phyloP scores from a whole-genome alignment of 1,284 basidiomycete genomes.

The Ustilago tritici region DNA sequence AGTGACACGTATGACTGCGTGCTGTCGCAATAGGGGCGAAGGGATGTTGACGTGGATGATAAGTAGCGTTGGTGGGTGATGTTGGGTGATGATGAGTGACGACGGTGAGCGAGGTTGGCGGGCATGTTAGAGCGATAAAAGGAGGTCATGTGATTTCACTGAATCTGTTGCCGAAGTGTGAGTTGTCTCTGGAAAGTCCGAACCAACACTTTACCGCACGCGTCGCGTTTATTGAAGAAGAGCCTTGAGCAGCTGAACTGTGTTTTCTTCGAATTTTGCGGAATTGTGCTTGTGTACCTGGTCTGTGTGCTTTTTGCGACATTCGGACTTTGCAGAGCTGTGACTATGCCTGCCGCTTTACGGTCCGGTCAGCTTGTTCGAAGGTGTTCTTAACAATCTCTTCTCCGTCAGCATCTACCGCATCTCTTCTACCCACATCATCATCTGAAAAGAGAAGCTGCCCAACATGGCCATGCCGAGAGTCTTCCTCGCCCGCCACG shows the following conservation, averaged over 20 bases:
- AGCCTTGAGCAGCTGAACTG: neutral
- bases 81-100: too few relatives aligned
- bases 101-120: too few relatives aligned
- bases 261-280: neutral
- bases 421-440: neutral
- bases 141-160: too few relatives aligned
- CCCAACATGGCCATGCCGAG: conserved; percentile 61
- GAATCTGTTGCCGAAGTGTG: neutral
- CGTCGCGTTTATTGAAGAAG: conserved; percentile 11
- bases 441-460: neutral
- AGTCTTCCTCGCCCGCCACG: conserved; percentile 66
- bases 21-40: too few relatives aligned
- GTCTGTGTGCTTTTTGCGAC: neutral
- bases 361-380: neutral
- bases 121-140: too few relatives aligned
- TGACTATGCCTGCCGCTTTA: neutral
- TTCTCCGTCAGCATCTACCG: neutral
- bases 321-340: conserved; percentile 3
- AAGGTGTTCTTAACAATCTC: neutral
- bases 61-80: too few relatives aligned
- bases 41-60: too few relatives aligned
- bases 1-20: too few relatives aligned
- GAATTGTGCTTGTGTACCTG: neutral
- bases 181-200: neutral
- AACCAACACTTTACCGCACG: conserved; percentile 7